A percentile compares a stretch with the other conserved stretches of the same genome.
Evolutionary conservation across 495 filamentous ascomycete genomes (phyloP).

Genomic region (Xylaria telfairii): DNA sequence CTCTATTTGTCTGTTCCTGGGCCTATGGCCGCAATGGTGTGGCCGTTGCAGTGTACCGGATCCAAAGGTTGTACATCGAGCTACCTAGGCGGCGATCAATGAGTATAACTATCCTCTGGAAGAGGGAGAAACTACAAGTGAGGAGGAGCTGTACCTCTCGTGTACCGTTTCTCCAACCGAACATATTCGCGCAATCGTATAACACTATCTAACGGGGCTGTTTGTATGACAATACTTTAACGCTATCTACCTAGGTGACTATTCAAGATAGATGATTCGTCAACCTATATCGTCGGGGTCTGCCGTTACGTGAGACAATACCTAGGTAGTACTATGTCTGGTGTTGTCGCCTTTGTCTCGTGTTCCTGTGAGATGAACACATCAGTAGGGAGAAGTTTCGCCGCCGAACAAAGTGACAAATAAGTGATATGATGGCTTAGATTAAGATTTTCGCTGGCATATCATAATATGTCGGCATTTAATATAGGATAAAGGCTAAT

Average conservation of each 20-base stretch:
- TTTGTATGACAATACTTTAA: constrained; percentile 1
- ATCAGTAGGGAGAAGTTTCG: background rate
- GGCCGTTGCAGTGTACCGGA: background rate
- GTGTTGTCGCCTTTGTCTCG: background rate
- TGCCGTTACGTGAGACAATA: background rate
- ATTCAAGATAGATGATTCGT: background rate
- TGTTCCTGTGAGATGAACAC: background rate
- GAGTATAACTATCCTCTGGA: background rate
- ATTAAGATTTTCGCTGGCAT: background rate
- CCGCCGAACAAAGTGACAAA: constrained; percentile 1
- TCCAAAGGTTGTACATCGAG: background rate
- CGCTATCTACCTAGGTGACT: background rate
- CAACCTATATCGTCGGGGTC: background rate
- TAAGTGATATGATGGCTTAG: background rate
- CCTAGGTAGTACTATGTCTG: background rate
- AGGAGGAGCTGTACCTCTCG: background rate
- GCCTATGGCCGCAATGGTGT: background rate
- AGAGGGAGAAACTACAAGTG: background rate
- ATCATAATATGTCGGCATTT: background rate
- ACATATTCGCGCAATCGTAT: background rate
- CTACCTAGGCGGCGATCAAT: no score
- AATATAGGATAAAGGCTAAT: background rate
- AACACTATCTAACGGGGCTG: background rate
- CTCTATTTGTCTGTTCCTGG: background rate
- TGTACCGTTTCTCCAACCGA: background rate